These are phyloP conservation scores for Lepraria neglecta DNA, from an alignment of 495 filamentous ascomycete genomes.

Conservation along the genomic window DNA sequence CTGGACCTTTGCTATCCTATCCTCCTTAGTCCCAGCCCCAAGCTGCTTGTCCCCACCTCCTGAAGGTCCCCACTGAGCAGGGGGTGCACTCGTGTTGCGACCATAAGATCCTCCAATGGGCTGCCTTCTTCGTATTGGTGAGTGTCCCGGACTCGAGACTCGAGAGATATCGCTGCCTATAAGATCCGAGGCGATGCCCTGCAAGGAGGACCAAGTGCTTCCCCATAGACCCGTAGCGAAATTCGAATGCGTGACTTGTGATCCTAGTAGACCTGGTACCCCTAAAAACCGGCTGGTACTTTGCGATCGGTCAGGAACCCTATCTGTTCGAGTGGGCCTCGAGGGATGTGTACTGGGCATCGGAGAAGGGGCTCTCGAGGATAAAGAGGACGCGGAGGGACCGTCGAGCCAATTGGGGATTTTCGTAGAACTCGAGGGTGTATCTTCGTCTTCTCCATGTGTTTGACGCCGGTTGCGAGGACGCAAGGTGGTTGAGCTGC, in stretches of 20 bases:
- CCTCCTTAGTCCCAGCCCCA: slow-evolving; percentile 51
- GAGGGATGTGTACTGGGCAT: slow-evolving; percentile 44
- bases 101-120: slow-evolving; percentile 42
- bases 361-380: slow-evolving; percentile 43
- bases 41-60: slow-evolving; percentile 38
- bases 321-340: slow-evolving; percentile 11
- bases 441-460: slow-evolving; percentile 13
- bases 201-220: slow-evolving; percentile 49
- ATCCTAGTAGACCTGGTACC: slow-evolving; percentile 27
- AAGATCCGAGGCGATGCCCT: slow-evolving; percentile 48
- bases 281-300: slow-evolving; percentile 30
- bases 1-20: slow-evolving; percentile 50
- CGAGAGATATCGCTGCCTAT: slow-evolving; percentile 42
- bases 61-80: slow-evolving; percentile 52
- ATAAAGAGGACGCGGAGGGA: slow-evolving; percentile 28
- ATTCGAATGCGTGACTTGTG: slow-evolving; percentile 33
- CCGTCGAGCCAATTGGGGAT: slow-evolving; percentile 16
- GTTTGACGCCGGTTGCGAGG: slow-evolving; percentile 23
- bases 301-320: slow-evolving; percentile 29
- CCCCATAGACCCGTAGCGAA: slow-evolving; percentile 43
- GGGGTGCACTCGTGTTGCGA: slow-evolving; percentile 36
- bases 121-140: slow-evolving; percentile 37
- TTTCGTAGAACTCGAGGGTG: background rate
- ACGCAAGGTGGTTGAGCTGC: slow-evolving; percentile 25
- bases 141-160: slow-evolving; percentile 31